These are phyloP conservation scores for Neurospora africana DNA, from an alignment of 495 filamentous ascomycete genomes.

Conservation along the genomic window DNA sequence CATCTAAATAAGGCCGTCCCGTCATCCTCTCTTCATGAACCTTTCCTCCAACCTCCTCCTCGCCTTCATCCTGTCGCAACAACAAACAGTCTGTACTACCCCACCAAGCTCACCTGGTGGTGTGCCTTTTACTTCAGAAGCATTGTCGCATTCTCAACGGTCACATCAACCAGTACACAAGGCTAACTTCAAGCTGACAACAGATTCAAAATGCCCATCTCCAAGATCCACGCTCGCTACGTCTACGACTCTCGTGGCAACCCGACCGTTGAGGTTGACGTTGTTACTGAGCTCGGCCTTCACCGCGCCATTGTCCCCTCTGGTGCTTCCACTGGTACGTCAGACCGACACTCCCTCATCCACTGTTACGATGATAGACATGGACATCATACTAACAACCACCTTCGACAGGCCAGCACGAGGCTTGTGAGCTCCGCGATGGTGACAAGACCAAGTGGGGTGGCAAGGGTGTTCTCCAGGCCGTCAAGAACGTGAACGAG, in stretches of 20 bases:
- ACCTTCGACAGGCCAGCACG: conserved; percentile 67
- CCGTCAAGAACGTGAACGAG: conserved; percentile 92
- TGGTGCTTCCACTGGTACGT: conserved; percentile 88
- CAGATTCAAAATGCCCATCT: conserved; percentile 69
- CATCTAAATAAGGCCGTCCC: not conserved
- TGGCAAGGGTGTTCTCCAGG: conserved; percentile 94
- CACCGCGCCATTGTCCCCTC: conserved; percentile 99
- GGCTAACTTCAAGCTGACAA: conserved; percentile 8
- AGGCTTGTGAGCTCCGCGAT: conserved; percentile 97
- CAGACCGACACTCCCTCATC: not conserved
- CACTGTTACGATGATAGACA: conserved; percentile 2
- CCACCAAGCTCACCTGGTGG: not conserved
- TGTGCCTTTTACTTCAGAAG: not conserved
- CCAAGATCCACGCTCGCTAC: conserved; percentile 95
- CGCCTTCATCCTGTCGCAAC: not conserved
- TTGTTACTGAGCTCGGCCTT: conserved; percentile 91
- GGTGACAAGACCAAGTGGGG: conserved; percentile 95
- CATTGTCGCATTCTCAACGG: not conserved
- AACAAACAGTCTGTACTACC: conserved; percentile 1
- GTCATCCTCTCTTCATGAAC: not conserved
- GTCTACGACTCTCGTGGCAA: conserved; percentile 99
- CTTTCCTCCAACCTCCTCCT: not conserved
- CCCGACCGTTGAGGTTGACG: conserved; percentile 86
- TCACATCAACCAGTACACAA: not conserved
- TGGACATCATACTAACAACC: conserved; percentile 7